phyloP scores from a whole-genome alignment of 768 basidiomycete genomes.

The Pisolithus orientalis region DNA sequence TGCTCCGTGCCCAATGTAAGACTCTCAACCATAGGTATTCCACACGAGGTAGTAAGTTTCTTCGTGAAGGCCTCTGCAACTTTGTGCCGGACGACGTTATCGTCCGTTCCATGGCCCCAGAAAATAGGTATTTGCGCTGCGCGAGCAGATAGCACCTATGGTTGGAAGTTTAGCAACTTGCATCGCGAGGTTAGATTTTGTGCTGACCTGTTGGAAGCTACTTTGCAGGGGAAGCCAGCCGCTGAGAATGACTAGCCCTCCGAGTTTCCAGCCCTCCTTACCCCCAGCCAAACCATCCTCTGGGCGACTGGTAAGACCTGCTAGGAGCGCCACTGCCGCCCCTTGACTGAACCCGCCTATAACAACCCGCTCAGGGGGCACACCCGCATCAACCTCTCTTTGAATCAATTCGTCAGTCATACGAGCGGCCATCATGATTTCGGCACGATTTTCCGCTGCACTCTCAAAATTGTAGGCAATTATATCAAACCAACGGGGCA shows the following conservation, averaged over 20 bases:
- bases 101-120: slow-evolving; percentile 78
- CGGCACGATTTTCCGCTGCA: slow-evolving; percentile 51
- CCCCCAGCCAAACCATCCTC: slow-evolving; percentile 24
- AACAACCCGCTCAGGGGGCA: slow-evolving; percentile 64
- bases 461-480: slow-evolving; percentile 50
- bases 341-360: slow-evolving; percentile 91
- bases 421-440: slow-evolving; percentile 58
- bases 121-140: slow-evolving; percentile 68
- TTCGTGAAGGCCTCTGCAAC: slow-evolving; percentile 51
- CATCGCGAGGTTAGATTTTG: neutral
- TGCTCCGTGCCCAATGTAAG: slow-evolving; percentile 28
- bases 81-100: slow-evolving; percentile 62
- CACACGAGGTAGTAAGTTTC: slow-evolving; percentile 48
- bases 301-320: slow-evolving; percentile 42
- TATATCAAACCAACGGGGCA: slow-evolving; percentile 88
- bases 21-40: slow-evolving; percentile 36
- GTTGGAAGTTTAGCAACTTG: slow-evolving; percentile 4
- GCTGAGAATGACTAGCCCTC: slow-evolving; percentile 66
- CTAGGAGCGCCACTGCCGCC: slow-evolving; percentile 69
- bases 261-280: slow-evolving; percentile 51
- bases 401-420: slow-evolving; percentile 65
- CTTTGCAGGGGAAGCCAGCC: slow-evolving; percentile 70
- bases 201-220: slow-evolving; percentile 60
- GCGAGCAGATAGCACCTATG: slow-evolving; percentile 55
- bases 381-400: slow-evolving; percentile 66